These are phyloP conservation scores for Porcisia hertigi DNA, from an alignment of 208 protist genomes.

Conservation along the genomic window DNA sequence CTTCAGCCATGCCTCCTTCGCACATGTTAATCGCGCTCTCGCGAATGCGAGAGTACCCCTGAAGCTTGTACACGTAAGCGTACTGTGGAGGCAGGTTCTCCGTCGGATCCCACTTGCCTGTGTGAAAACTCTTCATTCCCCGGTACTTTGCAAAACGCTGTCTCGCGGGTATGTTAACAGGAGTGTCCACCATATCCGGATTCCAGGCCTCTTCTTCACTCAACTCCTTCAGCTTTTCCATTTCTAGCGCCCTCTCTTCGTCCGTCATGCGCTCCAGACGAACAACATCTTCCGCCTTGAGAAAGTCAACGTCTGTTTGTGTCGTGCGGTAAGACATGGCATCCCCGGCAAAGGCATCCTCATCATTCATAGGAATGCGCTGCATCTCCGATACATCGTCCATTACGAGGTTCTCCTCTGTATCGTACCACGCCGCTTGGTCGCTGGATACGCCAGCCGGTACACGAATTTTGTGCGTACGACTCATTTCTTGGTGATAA, in stretches of 20 bases:
- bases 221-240: constrained; percentile 70
- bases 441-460: constrained; percentile 71
- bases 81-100: constrained; percentile 88
- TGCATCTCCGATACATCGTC: constrained; percentile 16
- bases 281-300: constrained; percentile 80
- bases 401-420: constrained; percentile 51
- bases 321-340: constrained; percentile 75
- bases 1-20: constrained; percentile 44
- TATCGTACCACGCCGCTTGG: constrained; percentile 81
- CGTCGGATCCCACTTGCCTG: constrained; percentile 79
- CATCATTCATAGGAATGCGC: constrained; percentile 33
- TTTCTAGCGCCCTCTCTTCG: constrained; percentile 71
- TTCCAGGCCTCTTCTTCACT: constrained; percentile 88
- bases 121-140: constrained; percentile 87
- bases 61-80: constrained; percentile 90
- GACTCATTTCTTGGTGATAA: constrained; percentile 41
- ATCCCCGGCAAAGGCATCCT: constrained; percentile 60
- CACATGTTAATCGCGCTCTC: constrained; percentile 63
- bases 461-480: constrained; percentile 60
- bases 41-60: constrained; percentile 80
- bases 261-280: constrained; percentile 85
- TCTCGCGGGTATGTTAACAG: constrained; percentile 80
- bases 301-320: constrained; percentile 85
- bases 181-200: constrained; percentile 86
- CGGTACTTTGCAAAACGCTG: constrained; percentile 90